These are phyloP conservation scores for Geosiphon pyriformis DNA, from an alignment of 192 early-diverging fungal genomes.

Conservation along the genomic window DNA sequence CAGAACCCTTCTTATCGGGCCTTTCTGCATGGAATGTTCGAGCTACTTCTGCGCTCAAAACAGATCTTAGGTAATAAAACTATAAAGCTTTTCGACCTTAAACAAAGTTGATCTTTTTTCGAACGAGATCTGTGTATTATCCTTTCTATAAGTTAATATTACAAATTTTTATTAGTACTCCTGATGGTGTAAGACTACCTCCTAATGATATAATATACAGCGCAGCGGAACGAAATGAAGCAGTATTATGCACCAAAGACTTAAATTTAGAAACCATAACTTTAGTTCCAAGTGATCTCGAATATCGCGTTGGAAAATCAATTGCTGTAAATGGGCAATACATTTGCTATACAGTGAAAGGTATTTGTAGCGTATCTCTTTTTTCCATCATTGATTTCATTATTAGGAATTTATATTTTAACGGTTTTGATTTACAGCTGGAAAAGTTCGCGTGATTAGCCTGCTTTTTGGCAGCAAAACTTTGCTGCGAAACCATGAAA, in stretches of 20 bases:
- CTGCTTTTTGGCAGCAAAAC: constrained; percentile 19
- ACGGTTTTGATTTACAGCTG: constrained; percentile 8
- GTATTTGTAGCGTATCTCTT: constrained; percentile 16
- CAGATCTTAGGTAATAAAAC: background rate
- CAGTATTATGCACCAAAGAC: constrained; percentile 34
- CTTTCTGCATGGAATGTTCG: constrained; percentile 22
- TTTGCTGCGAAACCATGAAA: constrained; percentile 21
- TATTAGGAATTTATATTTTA: too few species aligned
- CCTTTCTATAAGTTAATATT: background rate
- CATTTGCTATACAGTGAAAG: constrained; percentile 46
- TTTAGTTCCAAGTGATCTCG: constrained; percentile 34
- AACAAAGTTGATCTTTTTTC: background rate
- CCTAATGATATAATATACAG: constrained; percentile 27
- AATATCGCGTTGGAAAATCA: constrained; percentile 38
- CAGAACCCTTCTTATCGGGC: constrained; percentile 11
- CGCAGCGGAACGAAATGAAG: constrained; percentile 32
- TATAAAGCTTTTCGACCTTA: background rate
- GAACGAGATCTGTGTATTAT: background rate
- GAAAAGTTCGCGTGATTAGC: constrained; percentile 24
- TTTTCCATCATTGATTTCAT: background rate
- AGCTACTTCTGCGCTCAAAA: background rate
- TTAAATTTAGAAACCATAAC: constrained; percentile 39
- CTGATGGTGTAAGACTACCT: constrained; percentile 39
- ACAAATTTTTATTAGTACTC: constrained; percentile 20
- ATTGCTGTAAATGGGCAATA: constrained; percentile 40